These are phyloP conservation scores for Leishmania martiniquensis DNA, from an alignment of 208 protist species.

Conservation along the genomic window DNA sequence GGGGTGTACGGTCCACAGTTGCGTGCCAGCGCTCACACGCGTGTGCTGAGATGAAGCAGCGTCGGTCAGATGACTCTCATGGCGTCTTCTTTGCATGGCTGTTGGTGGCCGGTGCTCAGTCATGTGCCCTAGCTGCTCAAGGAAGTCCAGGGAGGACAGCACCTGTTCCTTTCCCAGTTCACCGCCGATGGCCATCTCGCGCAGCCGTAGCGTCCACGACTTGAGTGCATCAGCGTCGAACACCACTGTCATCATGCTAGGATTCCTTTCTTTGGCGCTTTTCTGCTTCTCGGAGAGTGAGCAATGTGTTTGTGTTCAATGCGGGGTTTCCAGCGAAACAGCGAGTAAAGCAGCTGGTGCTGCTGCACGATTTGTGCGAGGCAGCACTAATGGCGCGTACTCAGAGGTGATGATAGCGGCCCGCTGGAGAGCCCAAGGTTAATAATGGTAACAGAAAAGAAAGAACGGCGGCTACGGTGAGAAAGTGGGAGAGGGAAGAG, in stretches of 20 bases:
- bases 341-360: background rate
- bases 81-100: background rate
- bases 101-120: background rate
- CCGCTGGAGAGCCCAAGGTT: too few relatives aligned
- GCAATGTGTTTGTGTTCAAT: too few relatives aligned
- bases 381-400: background rate
- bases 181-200: background rate
- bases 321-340: background rate
- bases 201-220: slow-evolving; percentile 4
- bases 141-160: background rate
- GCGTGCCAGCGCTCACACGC: slow-evolving; percentile 31
- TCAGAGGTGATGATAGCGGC: too few relatives aligned
- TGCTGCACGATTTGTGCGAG: background rate
- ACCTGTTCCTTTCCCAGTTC: background rate
- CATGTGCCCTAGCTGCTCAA: background rate
- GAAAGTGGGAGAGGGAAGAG: background rate
- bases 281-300: too few relatives aligned
- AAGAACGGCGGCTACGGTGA: background rate
- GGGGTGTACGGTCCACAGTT: slow-evolving; percentile 43
- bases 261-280: too few relatives aligned
- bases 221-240: slow-evolving; percentile 2
- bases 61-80: background rate
- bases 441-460: too few relatives aligned
- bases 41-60: too few relatives aligned
- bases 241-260: background rate